phyloP scores from a whole-genome alignment of 108 stramenopile genomes.

The Skeletonema costatum region DNA sequence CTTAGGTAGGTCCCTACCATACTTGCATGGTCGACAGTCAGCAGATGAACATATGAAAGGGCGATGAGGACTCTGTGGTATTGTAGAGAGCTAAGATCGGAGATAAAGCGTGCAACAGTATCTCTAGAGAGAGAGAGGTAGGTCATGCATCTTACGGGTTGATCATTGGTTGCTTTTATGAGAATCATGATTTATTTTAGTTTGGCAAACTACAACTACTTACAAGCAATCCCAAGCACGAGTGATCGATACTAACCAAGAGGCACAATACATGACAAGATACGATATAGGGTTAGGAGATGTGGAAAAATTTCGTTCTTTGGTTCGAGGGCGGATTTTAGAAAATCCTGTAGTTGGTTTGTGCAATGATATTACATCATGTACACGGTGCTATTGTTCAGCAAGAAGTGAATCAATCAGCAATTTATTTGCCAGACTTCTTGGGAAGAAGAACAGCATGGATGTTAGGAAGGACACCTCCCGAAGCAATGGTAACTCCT shows the following conservation, averaged over 20 bases:
- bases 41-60: too few species aligned
- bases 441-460: slow-evolving; percentile 87
- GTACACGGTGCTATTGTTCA: background rate
- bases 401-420: background rate
- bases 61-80: too few species aligned
- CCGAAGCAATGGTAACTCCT: slow-evolving; percentile 53
- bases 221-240: background rate
- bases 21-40: too few species aligned
- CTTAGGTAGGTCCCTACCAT: too few species aligned
- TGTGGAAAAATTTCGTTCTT: background rate
- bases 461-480: slow-evolving; percentile 95
- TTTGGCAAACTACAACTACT: too few species aligned
- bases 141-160: too few species aligned
- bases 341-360: slow-evolving; percentile 7
- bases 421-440: slow-evolving; percentile 19
- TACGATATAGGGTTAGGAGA: background rate
- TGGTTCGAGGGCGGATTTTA: slow-evolving; percentile 9
- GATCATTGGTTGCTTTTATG: too few species aligned
- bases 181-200: too few species aligned
- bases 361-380: background rate
- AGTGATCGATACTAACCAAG: background rate
- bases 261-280: background rate
- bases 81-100: too few species aligned
- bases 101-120: too few species aligned
- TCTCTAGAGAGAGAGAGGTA: too few species aligned